Percentiles rank a stretch among this genome's conserved stretches.
Evolutionary conservation across 495 filamentous ascomycete species (phyloP).

Genomic region (Hyaloscypha variabilis): DNA sequence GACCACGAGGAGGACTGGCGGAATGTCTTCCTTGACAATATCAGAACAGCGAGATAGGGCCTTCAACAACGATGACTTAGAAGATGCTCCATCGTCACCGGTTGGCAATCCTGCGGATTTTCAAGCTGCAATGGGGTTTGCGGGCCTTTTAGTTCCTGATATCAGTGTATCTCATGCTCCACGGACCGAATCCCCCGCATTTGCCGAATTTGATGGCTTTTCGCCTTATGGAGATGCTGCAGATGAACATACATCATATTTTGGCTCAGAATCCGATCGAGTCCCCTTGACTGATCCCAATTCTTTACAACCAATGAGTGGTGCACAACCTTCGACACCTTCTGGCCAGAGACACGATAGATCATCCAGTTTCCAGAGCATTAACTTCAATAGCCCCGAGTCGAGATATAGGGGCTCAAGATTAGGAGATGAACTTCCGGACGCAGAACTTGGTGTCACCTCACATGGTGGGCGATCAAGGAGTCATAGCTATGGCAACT

Average conservation of each 20-base stretch:
- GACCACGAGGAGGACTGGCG: background rate
- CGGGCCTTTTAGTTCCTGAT: slow-evolving; percentile 35
- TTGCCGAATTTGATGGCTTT: slow-evolving; percentile 42
- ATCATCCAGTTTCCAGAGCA: slow-evolving; percentile 62
- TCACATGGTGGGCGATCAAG: slow-evolving; percentile 42
- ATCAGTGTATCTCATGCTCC: slow-evolving; percentile 32
- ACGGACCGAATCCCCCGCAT: slow-evolving; percentile 13
- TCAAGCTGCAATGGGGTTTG: slow-evolving; percentile 34
- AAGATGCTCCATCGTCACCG: slow-evolving; percentile 26
- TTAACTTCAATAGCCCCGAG: slow-evolving; percentile 43
- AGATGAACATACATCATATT: slow-evolving; percentile 60
- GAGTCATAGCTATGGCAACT: slow-evolving; percentile 50
- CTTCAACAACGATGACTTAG: slow-evolving; percentile 24
- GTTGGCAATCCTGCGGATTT: slow-evolving; percentile 34
- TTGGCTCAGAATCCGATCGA: slow-evolving; percentile 65
- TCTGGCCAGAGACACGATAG: slow-evolving; percentile 57
- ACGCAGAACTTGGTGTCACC: slow-evolving; percentile 53
- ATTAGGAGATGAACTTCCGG: slow-evolving; percentile 66
- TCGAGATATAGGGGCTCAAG: slow-evolving; percentile 38
- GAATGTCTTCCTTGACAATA: slow-evolving; percentile 9
- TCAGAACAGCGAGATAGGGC: slow-evolving; percentile 6
- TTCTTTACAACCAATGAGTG: slow-evolving; percentile 69
- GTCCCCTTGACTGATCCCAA: slow-evolving; percentile 63
- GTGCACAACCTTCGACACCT: slow-evolving; percentile 37
- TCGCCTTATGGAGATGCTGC: slow-evolving; percentile 27